phyloP scores from a whole-genome alignment of 139 green algal species.

The Chlorella sp. region DNA sequence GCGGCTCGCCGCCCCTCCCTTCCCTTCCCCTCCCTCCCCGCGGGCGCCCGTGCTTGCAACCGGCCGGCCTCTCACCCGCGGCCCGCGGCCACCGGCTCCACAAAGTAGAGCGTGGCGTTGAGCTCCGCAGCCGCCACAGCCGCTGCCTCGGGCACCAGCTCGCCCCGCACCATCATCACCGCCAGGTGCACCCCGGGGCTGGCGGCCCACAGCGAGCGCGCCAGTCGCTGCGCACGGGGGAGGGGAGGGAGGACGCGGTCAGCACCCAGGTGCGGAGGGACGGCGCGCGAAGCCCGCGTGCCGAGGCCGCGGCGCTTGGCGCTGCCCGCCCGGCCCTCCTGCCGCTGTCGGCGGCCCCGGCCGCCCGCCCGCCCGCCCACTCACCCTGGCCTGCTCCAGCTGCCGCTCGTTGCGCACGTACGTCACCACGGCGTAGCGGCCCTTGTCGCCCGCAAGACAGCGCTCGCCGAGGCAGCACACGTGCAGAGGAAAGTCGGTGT shows the following conservation, averaged over 20 bases:
- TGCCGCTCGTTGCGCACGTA: conserved; percentile 18
- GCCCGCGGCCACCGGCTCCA: conserved; percentile 4
- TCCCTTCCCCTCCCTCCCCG: background rate
- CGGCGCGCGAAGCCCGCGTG: background rate
- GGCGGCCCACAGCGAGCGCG: conserved; percentile 2
- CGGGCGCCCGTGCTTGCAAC: background rate
- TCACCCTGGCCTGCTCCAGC: conserved; percentile 12
- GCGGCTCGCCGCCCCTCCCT: background rate
- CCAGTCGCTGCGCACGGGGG: conserved; percentile 13
- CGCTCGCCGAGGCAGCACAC: conserved; percentile 19
- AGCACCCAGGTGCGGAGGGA: background rate
- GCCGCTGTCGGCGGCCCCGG: background rate
- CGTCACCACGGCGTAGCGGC: conserved; percentile 16
- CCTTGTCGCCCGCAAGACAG: conserved; percentile 7
- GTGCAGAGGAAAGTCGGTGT: conserved; percentile 18
- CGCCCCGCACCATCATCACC: conserved; percentile 21
- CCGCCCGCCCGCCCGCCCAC: background rate
- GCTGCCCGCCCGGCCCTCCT: background rate
- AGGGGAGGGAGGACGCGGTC: background rate
- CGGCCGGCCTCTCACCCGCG: background rate
- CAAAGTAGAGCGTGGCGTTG: conserved; percentile 1
- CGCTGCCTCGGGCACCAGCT: conserved; percentile 20
- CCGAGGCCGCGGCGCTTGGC: background rate
- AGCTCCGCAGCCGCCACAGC: background rate
- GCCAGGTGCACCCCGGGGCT: conserved; percentile 20